A percentile compares a stretch with the other conserved stretches of the same genome.
Evolutionary conservation across 1,139 yeast genomes (phyloP).

Genomic region (Suhomyces anneliseae): DNA sequence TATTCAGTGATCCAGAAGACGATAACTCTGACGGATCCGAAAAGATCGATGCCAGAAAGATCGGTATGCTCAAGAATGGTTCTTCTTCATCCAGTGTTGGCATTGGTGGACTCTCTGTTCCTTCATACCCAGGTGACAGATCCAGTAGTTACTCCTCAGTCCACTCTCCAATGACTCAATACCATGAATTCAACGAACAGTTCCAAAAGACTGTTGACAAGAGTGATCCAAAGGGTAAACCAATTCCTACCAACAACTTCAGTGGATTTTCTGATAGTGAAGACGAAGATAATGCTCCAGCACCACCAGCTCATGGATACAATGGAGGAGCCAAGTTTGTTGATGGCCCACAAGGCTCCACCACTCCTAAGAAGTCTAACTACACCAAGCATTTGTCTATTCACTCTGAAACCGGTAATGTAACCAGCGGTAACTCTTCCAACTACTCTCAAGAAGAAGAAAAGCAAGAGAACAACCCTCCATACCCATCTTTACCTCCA

Average conservation of each 20-base stretch:
- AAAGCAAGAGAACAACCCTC: slow-evolving; percentile 4
- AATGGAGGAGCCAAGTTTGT: slow-evolving; percentile 9
- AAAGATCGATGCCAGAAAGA: slow-evolving; percentile 28
- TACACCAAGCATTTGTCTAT: slow-evolving; percentile 22
- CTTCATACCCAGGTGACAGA: slow-evolving; percentile 26
- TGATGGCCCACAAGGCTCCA: slow-evolving; percentile 22
- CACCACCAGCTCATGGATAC: slow-evolving; percentile 22
- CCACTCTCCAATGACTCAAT: slow-evolving; percentile 53
- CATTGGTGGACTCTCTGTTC: slow-evolving; percentile 21
- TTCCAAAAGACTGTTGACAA: slow-evolving; percentile 29
- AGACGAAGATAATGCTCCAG: slow-evolving; percentile 24
- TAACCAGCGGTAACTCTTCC: slow-evolving; percentile 20
- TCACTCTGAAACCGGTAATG: slow-evolving; percentile 31
- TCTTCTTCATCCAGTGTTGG: slow-evolving; percentile 10
- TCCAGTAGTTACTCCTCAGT: slow-evolving; percentile 44
- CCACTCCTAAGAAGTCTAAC: slow-evolving; percentile 16
- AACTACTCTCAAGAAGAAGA: slow-evolving; percentile 19
- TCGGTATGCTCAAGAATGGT: slow-evolving; percentile 20
- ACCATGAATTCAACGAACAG: slow-evolving; percentile 52
- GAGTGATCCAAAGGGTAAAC: slow-evolving; percentile 1
- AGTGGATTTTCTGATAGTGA: slow-evolving; percentile 17
- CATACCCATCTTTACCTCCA: slow-evolving; percentile 14
- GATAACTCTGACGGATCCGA: slow-evolving; percentile 26
- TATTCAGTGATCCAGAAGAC: slow-evolving; percentile 39
- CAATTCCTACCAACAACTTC: slow-evolving; percentile 10